These are phyloP conservation scores for Platanthera guangdongensis DNA, from an alignment of 106 monocot genomes.

Conservation along the genomic window DNA sequence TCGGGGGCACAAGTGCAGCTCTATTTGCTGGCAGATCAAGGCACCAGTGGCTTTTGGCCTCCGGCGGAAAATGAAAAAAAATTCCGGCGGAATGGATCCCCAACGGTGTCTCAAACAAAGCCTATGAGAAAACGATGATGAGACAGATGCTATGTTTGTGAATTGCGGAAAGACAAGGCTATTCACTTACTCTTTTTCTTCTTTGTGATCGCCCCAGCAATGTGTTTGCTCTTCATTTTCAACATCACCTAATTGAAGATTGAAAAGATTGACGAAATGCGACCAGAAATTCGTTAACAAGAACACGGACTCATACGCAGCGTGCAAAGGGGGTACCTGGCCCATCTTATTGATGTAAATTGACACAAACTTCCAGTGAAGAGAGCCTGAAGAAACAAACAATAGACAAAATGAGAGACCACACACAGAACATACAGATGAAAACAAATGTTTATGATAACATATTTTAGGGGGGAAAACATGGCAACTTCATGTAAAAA, in stretches of 20 bases:
- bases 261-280: background rate
- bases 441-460: background rate
- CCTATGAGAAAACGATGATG: no score
- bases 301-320: background rate
- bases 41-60: no score
- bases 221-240: constrained; percentile 91
- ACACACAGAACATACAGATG: background rate
- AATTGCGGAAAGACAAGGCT: no score
- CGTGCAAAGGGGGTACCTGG: constrained; percentile 25
- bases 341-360: constrained; percentile 71
- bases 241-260: constrained; percentile 56
- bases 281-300: background rate
- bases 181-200: constrained; percentile 71
- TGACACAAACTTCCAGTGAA: constrained; percentile 88
- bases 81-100: no score
- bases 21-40: no score
- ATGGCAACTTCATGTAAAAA: no score
- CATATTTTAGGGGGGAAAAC: no score
- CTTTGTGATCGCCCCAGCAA: constrained; percentile 84
- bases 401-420: background rate
- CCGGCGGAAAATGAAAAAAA: no score
- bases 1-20: no score
- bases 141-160: no score
- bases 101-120: no score
- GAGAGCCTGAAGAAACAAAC: constrained; percentile 38